These are phyloP conservation scores for Termitomyces sp. DNA, from an alignment of 768 basidiomycete species.

Conservation along the genomic window DNA sequence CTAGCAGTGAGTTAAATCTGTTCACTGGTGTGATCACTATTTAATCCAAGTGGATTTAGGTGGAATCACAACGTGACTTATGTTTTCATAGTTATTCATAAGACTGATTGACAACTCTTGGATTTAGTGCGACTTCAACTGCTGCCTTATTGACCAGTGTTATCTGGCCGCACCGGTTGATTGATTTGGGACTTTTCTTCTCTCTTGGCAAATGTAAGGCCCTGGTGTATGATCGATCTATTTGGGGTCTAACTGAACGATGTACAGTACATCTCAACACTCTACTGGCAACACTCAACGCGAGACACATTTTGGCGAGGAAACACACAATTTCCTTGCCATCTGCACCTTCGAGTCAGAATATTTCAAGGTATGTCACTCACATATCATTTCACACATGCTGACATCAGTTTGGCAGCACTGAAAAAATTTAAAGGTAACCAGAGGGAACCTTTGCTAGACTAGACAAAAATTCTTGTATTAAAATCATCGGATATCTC, in stretches of 20 bases:
- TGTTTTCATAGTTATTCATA: background rate
- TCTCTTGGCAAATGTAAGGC: constrained; percentile 3
- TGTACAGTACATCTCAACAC: constrained; percentile 5
- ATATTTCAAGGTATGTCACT: background rate
- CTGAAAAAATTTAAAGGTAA: background rate
- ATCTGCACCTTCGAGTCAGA: background rate
- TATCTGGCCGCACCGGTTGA: background rate
- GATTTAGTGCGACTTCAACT: background rate
- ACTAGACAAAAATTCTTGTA: background rate
- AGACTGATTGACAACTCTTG: background rate
- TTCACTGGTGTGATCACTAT: background rate
- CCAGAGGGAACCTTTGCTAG: background rate
- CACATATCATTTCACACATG: background rate
- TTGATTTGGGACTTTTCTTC: constrained; percentile 1
- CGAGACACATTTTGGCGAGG: background rate
- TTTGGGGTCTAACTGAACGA: too few species aligned
- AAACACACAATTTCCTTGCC: background rate
- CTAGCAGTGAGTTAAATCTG: background rate
- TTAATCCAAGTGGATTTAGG: background rate
- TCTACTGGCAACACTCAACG: constrained; percentile 6
- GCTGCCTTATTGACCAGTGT: background rate
- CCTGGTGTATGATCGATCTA: background rate
- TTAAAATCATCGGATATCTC: background rate
- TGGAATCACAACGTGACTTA: background rate
- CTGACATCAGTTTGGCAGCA: background rate